Conservation (phyloP, 1,139 yeast species). For the Lipomyces yarrowii region DNA sequence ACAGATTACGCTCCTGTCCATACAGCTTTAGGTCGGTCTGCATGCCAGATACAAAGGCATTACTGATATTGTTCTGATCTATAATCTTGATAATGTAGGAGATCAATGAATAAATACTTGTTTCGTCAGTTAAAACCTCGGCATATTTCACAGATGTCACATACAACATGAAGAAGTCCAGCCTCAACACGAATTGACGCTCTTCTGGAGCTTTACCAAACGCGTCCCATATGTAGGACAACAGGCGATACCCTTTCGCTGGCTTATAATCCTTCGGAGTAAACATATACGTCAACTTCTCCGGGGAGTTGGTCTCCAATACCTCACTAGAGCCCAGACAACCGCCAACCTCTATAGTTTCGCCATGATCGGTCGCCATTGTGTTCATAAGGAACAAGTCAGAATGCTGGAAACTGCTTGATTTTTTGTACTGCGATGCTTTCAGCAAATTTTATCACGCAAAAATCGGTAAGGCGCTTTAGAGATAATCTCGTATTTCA, state of each 20-base stretch:
- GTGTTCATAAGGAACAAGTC: background rate
- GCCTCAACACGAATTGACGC: constrained; percentile 5
- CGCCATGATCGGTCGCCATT: background rate
- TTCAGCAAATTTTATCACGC: background rate
- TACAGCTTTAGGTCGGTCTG: constrained; percentile 31
- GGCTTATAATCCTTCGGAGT: background rate
- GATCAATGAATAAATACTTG: constrained; percentile 53
- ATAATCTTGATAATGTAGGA: constrained; percentile 42
- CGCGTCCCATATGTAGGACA: constrained; percentile 6
- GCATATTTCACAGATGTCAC: background rate
- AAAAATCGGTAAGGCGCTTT: too few species aligned
- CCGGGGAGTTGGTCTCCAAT: background rate
- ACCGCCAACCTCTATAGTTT: background rate
- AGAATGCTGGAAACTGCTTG: background rate
- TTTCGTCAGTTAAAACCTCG: background rate
- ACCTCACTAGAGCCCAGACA: background rate
- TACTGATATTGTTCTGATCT: constrained; percentile 36
- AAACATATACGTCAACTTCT: background rate
- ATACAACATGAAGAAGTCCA: constrained; percentile 9
- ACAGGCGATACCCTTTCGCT: background rate
- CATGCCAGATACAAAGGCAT: constrained; percentile 38
- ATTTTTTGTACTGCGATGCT: background rate
- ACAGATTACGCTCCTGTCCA: constrained; percentile 11
- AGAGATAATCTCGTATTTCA: too few species aligned
- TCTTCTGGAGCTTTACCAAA: constrained; percentile 16